Conservation (phyloP, 139 green algal species). For the Micractinium sp. region DNA sequence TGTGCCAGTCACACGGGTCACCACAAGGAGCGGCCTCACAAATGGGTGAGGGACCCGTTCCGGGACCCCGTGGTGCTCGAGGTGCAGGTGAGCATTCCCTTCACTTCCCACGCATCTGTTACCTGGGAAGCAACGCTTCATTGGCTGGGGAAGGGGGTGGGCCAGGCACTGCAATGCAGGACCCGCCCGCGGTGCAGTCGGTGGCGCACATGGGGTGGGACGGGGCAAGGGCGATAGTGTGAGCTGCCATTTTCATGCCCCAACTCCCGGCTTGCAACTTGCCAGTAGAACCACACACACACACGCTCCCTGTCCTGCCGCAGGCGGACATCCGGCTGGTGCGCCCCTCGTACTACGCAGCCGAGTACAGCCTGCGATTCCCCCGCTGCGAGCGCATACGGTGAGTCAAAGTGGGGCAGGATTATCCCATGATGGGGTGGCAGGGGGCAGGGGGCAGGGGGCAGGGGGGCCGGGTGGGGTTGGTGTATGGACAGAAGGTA, state of each 20-base stretch:
- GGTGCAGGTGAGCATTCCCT: too few relatives aligned
- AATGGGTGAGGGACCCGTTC: too few relatives aligned
- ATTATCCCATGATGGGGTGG: too few relatives aligned
- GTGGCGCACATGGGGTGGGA: slow-evolving; percentile 77
- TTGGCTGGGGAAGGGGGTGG: too few relatives aligned
- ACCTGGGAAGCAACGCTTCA: too few relatives aligned
- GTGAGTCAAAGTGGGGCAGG: neutral
- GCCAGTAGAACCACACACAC: neutral
- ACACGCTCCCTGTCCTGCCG: neutral
- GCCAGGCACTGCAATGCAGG: too few relatives aligned
- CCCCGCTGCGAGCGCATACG: slow-evolving; percentile 57
- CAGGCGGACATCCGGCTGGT: slow-evolving; percentile 72
- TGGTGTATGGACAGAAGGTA: too few relatives aligned
- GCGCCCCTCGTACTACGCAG: slow-evolving; percentile 52
- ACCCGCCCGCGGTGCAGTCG: slow-evolving; percentile 53
- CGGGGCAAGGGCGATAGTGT: neutral
- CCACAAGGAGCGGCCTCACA: slow-evolving; percentile 25
- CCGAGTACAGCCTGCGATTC: slow-evolving; percentile 71
- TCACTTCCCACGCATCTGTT: too few relatives aligned
- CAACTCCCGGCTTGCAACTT: neutral
- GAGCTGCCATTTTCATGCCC: neutral
- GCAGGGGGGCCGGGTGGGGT: neutral
- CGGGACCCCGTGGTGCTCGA: neutral
- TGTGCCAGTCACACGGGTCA: slow-evolving; percentile 17
- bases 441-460: too few relatives aligned